Conservation (phyloP, 352 stramenopile genomes). For the Pythium rhizo-oryzae region DNA sequence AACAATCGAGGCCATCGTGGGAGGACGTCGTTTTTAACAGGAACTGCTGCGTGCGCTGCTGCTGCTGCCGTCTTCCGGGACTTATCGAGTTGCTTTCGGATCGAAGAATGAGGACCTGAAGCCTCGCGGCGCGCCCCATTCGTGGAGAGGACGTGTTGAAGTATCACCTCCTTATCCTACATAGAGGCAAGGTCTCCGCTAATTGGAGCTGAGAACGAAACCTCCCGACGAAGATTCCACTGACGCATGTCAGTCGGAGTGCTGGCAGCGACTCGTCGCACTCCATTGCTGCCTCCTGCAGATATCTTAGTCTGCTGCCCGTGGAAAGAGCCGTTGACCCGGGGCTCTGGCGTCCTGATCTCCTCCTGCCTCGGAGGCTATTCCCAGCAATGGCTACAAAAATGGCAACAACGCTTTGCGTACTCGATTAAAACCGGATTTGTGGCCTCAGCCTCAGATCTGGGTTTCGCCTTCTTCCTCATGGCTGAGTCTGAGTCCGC, state of each 20-base stretch:
- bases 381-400: neutral
- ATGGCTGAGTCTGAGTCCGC: neutral
- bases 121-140: no score
- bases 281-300: neutral
- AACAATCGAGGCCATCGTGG: slow-evolving; percentile 18
- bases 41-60: no score
- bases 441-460: neutral
- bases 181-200: neutral
- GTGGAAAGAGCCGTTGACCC: neutral
- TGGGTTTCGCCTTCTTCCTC: neutral
- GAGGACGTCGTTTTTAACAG: neutral
- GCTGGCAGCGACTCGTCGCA: no score
- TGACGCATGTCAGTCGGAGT: neutral
- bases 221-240: neutral
- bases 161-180: neutral
- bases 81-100: neutral
- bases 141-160: neutral
- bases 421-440: neutral
- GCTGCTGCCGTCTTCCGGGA: neutral
- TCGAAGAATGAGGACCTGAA: slow-evolving; percentile 9
- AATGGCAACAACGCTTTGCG: neutral
- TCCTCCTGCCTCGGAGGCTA: neutral
- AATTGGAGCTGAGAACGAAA: neutral
- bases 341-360: neutral
- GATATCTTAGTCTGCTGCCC: neutral